These are phyloP conservation scores for Eucalyptus lansdowneana DNA, from an alignment of 345 rosid species.

Conservation along the genomic window DNA sequence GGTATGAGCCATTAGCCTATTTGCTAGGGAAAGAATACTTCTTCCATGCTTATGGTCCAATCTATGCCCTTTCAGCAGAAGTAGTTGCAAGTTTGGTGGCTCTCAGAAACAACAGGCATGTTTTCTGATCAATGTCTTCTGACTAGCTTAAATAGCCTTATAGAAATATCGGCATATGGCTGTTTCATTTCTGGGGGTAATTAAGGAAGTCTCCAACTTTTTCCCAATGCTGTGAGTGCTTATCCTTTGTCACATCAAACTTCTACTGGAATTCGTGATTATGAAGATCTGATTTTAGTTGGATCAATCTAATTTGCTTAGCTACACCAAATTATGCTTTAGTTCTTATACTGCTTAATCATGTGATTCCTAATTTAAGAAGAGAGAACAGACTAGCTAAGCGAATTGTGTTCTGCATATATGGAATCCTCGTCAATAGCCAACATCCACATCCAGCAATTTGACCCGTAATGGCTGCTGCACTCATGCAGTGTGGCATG, in stretches of 20 bases:
- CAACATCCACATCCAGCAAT: neutral
- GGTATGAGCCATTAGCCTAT: conserved; percentile 75
- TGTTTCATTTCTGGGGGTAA: neutral
- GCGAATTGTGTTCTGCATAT: neutral
- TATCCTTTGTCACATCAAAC: neutral
- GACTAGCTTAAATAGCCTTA: neutral
- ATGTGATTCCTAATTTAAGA: neutral
- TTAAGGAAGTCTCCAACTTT: neutral
- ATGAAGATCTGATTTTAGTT: neutral
- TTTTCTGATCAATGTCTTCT: neutral
- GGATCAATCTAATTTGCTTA: neutral
- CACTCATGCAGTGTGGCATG: neutral
- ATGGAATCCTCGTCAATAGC: neutral
- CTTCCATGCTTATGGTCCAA: conserved; percentile 91
- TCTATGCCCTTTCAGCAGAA: conserved; percentile 87
- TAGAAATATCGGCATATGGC: neutral
- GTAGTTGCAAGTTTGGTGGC: conserved; percentile 75
- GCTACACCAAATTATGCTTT: neutral
- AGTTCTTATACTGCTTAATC: neutral
- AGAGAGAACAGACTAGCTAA: neutral
- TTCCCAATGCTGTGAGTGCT: neutral
- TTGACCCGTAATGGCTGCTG: neutral
- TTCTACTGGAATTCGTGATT: neutral
- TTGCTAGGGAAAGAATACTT: conserved; percentile 86
- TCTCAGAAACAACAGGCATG: conserved; percentile 72